phyloP scores from a whole-genome alignment of 2,329 filamentous ascomycete genomes.

The Bimuria novae-zelandiae region DNA sequence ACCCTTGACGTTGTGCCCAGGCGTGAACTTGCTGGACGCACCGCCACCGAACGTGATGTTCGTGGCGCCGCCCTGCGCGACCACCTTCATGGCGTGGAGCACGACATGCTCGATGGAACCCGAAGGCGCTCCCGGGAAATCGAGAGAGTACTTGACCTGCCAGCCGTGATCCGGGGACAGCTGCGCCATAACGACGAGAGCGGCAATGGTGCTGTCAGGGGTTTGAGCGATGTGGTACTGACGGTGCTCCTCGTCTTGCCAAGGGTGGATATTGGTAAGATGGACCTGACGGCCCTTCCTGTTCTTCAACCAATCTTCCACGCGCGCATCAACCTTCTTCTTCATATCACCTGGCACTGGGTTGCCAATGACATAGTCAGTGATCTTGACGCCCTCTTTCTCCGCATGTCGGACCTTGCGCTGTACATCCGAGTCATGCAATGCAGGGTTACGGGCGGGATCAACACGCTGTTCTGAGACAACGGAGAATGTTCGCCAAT shows the following conservation, averaged over 20 bases:
- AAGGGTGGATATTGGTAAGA: slow-evolving; percentile 85
- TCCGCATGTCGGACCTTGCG: slow-evolving; percentile 82
- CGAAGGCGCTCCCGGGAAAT: slow-evolving; percentile 85
- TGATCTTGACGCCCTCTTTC: slow-evolving; percentile 80
- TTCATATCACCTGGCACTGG: slow-evolving; percentile 69
- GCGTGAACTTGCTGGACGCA: slow-evolving; percentile 72
- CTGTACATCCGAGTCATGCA: slow-evolving; percentile 68
- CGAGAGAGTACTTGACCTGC: slow-evolving; percentile 95
- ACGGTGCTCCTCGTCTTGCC: slow-evolving; percentile 81
- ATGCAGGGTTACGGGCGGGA: slow-evolving; percentile 67
- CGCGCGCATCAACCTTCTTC: slow-evolving; percentile 70
- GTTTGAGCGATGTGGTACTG: slow-evolving; percentile 84
- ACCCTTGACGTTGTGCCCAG: slow-evolving; percentile 81
- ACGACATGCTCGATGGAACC: slow-evolving; percentile 87
- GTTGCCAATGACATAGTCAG: slow-evolving; percentile 70
- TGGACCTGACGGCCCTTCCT: slow-evolving; percentile 88
- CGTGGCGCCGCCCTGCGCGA: slow-evolving; percentile 62
- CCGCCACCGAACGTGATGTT: slow-evolving; percentile 87
- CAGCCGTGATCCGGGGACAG: slow-evolving; percentile 81
- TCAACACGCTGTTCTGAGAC: slow-evolving; percentile 88
- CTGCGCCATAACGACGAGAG: slow-evolving; percentile 81
- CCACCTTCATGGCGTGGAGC: slow-evolving; percentile 68
- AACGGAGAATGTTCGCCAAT: slow-evolving; percentile 88
- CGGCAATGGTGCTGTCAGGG: slow-evolving; percentile 70
- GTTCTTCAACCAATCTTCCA: slow-evolving; percentile 77